A percentile compares a stretch with the other conserved stretches of the same genome.
Evolutionary conservation across 129 eudicot genomes (phyloP).

Genomic region (Cynara cardunculus): DNA sequence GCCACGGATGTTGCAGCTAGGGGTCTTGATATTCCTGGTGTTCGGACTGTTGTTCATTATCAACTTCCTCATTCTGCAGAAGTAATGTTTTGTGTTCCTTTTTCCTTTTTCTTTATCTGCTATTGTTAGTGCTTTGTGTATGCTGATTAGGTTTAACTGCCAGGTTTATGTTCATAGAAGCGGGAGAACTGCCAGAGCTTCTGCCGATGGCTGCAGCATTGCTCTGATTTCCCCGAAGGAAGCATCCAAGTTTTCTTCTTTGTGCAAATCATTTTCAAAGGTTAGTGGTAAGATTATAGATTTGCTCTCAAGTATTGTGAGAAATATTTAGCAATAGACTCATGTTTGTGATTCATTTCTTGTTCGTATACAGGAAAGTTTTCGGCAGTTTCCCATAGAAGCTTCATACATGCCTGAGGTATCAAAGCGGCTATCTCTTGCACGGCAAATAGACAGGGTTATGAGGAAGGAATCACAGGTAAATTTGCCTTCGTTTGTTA

Average conservation of each 20-base stretch:
- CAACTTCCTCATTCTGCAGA: constrained; percentile 98
- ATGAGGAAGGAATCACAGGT: constrained; percentile 80
- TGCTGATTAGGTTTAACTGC: constrained; percentile 22
- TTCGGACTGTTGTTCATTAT: constrained; percentile 91
- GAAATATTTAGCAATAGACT: constrained; percentile 7
- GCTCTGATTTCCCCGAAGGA: constrained; percentile 87
- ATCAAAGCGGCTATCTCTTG: constrained; percentile 70
- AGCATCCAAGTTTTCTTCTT: constrained; percentile 72
- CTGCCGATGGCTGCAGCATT: constrained; percentile 94
- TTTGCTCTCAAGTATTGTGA: neutral
- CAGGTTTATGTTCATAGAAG: constrained; percentile 99
- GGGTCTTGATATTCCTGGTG: constrained; percentile 96
- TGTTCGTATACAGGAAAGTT: constrained; percentile 60
- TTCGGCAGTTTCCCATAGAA: constrained; percentile 75
- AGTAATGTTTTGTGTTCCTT: constrained; percentile 33
- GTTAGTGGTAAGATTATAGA: constrained; percentile 25
- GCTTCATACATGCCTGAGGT: constrained; percentile 91
- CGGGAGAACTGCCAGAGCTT: constrained; percentile 98
- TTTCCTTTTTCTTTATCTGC: neutral
- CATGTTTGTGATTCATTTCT: constrained; percentile 6
- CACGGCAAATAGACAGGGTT: constrained; percentile 88
- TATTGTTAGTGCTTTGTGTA: neutral
- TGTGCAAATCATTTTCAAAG: constrained; percentile 87
- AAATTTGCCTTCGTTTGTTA: neutral
- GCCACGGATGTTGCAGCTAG: constrained; percentile 99